phyloP scores from a whole-genome alignment of 1,139 yeast genomes.

The Taphrina flavorubra region DNA sequence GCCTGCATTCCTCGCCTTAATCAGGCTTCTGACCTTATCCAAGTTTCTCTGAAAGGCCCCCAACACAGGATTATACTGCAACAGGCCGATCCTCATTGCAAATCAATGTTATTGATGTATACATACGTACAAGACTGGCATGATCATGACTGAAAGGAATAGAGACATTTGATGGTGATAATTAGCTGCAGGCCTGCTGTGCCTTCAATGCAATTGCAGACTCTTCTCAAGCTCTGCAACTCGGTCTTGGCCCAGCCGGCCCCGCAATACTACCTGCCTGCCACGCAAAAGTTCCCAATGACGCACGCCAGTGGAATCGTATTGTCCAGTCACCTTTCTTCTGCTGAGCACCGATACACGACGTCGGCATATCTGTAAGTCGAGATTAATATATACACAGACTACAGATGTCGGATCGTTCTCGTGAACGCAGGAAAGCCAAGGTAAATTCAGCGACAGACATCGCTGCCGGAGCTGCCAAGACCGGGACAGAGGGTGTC shows the following conservation, averaged over 20 bases:
- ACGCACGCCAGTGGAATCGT: too few species aligned
- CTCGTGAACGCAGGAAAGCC: constrained; percentile 4
- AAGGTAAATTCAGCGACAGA: constrained; percentile 6
- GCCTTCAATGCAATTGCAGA: too few species aligned
- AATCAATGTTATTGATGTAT: background rate
- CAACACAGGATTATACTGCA: constrained; percentile 40
- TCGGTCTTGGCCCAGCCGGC: too few species aligned
- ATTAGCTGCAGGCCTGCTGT: too few species aligned
- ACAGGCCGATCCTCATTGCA: constrained; percentile 35
- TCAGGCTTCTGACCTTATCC: constrained; percentile 8
- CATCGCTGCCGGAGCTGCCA: constrained; percentile 14
- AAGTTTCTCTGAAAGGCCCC: constrained; percentile 40
- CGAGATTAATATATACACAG: background rate
- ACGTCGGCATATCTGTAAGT: background rate
- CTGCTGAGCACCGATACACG: background rate
- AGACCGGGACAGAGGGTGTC: constrained; percentile 21
- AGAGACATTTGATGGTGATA: too few species aligned
- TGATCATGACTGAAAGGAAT: too few species aligned
- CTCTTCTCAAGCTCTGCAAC: too few species aligned
- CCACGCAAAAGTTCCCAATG: too few species aligned
- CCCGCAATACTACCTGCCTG: too few species aligned
- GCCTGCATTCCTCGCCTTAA: constrained; percentile 8
- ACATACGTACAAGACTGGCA: too few species aligned
- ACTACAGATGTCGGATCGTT: constrained; percentile 5
- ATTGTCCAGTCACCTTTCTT: too few species aligned